Base-by-base conservation (phyloP, 2,329 filamentous ascomycete species). In the Penicillium thymicola region DNA sequence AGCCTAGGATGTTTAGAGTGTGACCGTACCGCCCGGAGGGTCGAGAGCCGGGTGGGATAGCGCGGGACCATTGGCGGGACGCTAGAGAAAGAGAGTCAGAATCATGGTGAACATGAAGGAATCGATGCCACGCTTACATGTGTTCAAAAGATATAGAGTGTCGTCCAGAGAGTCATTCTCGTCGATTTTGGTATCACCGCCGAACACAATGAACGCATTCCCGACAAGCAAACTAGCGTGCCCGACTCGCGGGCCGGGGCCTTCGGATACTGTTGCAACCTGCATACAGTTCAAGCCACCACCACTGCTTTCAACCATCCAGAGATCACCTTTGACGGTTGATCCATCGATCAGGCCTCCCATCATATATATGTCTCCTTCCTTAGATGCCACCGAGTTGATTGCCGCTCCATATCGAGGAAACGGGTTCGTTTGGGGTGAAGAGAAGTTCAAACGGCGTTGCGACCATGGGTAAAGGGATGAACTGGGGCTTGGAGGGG, bases 201-300 rank as follows among this genome's bases (percentile, higher is more conserved):
- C 95, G 70, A 97, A 99, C 13, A 99, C 94, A 65, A 99, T 99
- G 73, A 97, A 99, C 0, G 94, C 94, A 75, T 99, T 99, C 56
- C 95, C 95, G 52, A 99, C 94, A 16, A 99, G 82, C 68, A 99
- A 80, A 79, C 92, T 95, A 21, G 93, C 84, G 77, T 99, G 94
- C 4, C 94, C 94, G 51, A 99, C 94, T 78, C 94, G 85, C 1
- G 95, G 94, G 4, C 94, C 92, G 1, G 94, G 95, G 0, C 94
- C 94, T 75, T 99, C 94, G 21, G 92, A 89, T 0, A 92, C 94
- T 0, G 94, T 97, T 11, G 89, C 85, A 54, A 99, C 85, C 25
- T 92, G 93, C 72, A 95, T 96, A 75, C 94, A 97, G 23, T 90
- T 85, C 80, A 97, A 85, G 72, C 85, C 92, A 9, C 87, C 88